Percentiles rank a stretch among this genome's conserved stretches.
phyloP scores from a whole-genome alignment of 306 rosid genomes.

The Vicia villosa region DNA sequence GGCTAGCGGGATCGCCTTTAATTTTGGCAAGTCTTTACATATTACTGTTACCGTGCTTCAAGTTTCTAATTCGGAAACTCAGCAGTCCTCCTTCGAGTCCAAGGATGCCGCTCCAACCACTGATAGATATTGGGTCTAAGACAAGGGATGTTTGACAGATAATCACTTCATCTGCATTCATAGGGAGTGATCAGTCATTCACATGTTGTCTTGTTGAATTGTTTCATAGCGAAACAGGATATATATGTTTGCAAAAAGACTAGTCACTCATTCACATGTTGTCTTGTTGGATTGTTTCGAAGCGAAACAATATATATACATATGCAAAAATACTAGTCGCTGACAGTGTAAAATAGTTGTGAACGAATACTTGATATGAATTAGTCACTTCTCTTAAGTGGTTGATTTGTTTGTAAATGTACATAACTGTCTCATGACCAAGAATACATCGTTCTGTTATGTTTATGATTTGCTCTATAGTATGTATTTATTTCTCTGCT shows the following conservation, averaged over 20 bases:
- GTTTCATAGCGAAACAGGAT: background rate
- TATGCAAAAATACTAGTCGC: background rate
- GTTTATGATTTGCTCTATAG: background rate
- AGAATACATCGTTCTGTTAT: background rate
- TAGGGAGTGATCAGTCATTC: background rate
- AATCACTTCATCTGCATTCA: background rate
- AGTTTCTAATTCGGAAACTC: slow-evolving; percentile 71
- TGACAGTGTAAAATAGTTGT: background rate
- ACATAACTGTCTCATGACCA: background rate
- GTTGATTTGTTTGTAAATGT: background rate
- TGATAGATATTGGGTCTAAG: slow-evolving; percentile 57
- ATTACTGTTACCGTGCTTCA: slow-evolving; percentile 66
- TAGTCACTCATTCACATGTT: no score
- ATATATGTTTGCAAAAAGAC: no score
- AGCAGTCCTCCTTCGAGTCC: slow-evolving; percentile 60
- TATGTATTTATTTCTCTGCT: no score
- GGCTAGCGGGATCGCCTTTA: slow-evolving; percentile 76
- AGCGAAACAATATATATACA: no score
- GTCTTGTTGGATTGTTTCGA: no score
- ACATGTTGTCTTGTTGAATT: background rate
- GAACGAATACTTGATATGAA: background rate
- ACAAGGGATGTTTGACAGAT: slow-evolving; percentile 64
- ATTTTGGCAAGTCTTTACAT: slow-evolving; percentile 57
- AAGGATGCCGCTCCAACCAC: slow-evolving; percentile 48
- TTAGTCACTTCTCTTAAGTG: background rate